Conservation (phyloP, 495 filamentous ascomycete species). For the Lasiosphaeriaceae sp. region DNA sequence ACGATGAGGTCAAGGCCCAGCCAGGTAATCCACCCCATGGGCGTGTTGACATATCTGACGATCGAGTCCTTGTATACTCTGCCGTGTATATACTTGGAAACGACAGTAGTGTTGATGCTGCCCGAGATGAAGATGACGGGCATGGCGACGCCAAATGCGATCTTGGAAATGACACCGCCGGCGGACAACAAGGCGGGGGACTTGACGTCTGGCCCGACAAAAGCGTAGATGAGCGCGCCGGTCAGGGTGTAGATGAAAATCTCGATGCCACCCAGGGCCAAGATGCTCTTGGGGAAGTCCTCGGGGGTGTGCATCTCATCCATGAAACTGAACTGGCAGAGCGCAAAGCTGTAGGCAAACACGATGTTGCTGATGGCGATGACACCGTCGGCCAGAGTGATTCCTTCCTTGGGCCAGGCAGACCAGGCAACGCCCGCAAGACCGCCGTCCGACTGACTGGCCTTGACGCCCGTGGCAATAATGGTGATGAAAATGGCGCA, state of each 20-base stretch:
- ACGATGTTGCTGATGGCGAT: constrained; percentile 70
- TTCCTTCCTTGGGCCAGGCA: constrained; percentile 37
- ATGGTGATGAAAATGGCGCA: constrained; percentile 63
- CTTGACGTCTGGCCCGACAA: constrained; percentile 61
- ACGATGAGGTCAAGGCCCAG: constrained; percentile 52
- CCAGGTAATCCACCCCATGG: constrained; percentile 57
- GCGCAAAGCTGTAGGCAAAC: constrained; percentile 68
- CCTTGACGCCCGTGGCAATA: constrained; percentile 57
- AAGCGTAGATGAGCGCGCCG: constrained; percentile 68
- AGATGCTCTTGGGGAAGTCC: constrained; percentile 65
- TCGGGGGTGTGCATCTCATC: constrained; percentile 68
- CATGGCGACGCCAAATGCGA: constrained; percentile 75
- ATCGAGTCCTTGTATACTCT: constrained; percentile 54
- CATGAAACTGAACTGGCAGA: constrained; percentile 72
- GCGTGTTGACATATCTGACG: constrained; percentile 57
- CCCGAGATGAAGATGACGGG: constrained; percentile 74
- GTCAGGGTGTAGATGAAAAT: constrained; percentile 65
- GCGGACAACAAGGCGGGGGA: constrained; percentile 69
- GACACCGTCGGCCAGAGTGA: constrained; percentile 46
- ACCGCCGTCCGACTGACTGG: constrained; percentile 30
- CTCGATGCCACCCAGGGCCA: constrained; percentile 60
- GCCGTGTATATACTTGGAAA: constrained; percentile 62
- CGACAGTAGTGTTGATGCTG: constrained; percentile 57
- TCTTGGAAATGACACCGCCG: constrained; percentile 56
- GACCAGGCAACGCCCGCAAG: constrained; percentile 37